phyloP scores from a whole-genome alignment of 1,284 basidiomycete genomes.

The Leccinum subatratum region DNA sequence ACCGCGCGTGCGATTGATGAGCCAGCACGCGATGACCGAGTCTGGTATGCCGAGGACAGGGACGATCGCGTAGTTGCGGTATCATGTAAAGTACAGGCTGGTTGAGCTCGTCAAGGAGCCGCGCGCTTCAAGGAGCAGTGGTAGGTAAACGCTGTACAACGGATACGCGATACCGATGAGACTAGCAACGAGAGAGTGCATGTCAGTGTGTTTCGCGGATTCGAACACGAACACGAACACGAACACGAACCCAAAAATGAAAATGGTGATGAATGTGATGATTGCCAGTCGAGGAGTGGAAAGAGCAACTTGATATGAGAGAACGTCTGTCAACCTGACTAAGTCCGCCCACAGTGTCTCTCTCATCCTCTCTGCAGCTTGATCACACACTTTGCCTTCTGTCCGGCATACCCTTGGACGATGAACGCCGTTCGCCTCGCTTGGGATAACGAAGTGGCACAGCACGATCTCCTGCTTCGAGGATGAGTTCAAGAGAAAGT shows the following conservation, averaged over 20 bases:
- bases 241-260: slow-evolving; percentile 45
- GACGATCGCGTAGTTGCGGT: no score
- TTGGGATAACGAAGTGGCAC: background rate
- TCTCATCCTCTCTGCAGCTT: background rate
- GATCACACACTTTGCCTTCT: background rate
- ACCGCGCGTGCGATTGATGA: no score
- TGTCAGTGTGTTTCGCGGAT: background rate
- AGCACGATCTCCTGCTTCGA: background rate
- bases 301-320: slow-evolving; percentile 47
- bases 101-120: no score
- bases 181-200: background rate
- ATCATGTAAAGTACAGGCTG: no score
- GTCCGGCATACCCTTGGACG: background rate
- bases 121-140: slow-evolving; percentile 30
- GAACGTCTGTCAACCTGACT: background rate
- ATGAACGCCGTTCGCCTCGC: background rate
- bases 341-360: background rate
- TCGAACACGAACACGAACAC: slow-evolving; percentile 6
- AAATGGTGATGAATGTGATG: slow-evolving; percentile 50
- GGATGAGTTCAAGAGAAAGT: slow-evolving; percentile 4
- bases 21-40: no score
- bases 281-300: slow-evolving; percentile 43
- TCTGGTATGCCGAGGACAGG: no score
- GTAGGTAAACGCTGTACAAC: slow-evolving; percentile 50
- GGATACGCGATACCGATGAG: slow-evolving; percentile 61